phyloP scores from a whole-genome alignment of 345 rosid genomes.

The Melaleuca alternifolia region DNA sequence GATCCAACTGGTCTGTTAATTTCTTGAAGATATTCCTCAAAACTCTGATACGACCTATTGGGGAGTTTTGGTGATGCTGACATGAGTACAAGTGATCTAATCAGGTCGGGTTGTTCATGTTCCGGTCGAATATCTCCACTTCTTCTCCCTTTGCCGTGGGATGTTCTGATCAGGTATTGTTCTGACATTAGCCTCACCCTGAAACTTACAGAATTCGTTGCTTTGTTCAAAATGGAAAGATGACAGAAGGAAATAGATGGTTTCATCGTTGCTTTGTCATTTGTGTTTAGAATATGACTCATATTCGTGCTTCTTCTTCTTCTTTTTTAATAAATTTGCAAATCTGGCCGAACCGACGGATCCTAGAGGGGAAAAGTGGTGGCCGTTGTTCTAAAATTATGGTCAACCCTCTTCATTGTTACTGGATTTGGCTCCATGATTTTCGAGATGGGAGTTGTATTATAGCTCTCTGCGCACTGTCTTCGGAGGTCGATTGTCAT shows the following conservation, averaged over 20 bases:
- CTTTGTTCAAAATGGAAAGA: background rate
- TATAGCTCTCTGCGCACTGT: background rate
- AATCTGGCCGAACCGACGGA: background rate
- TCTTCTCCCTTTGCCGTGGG: background rate
- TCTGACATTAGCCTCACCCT: background rate
- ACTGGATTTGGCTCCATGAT: background rate
- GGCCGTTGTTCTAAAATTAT: background rate
- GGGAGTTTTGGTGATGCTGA: background rate
- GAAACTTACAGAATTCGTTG: background rate
- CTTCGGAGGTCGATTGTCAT: background rate
- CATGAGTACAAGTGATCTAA: background rate
- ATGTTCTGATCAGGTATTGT: background rate
- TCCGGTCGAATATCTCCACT: background rate
- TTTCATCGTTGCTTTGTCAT: background rate
- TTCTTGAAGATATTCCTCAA: background rate
- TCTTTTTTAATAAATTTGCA: background rate
- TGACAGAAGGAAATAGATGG: background rate
- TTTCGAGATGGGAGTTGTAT: background rate
- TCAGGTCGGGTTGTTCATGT: background rate
- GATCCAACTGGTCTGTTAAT: background rate
- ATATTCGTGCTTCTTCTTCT: background rate
- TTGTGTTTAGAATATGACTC: background rate
- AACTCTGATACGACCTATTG: background rate
- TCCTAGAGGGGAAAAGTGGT: background rate
- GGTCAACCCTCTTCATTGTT: background rate